Evolutionary conservation across 495 filamentous ascomycete genomes (phyloP).

Genomic region (Bryoglossum gracile): DNA sequence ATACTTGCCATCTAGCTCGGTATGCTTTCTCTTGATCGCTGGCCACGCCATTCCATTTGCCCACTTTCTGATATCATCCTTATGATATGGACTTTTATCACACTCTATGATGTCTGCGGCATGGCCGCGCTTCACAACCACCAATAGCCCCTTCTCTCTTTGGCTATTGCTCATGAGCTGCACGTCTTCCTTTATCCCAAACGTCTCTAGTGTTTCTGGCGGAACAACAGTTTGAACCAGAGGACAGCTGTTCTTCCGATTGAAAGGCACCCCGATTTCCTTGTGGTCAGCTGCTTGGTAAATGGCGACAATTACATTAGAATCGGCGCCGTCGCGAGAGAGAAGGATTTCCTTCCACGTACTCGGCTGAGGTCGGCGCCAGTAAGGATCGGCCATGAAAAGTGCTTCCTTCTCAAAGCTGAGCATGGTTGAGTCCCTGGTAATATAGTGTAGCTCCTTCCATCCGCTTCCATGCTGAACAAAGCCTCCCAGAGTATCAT

Average conservation of each 20-base stretch:
- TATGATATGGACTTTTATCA: conserved; percentile 12
- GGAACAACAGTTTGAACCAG: no score
- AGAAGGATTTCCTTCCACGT: conserved; percentile 13
- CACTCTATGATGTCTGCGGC: conserved; percentile 14
- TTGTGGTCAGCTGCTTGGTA: no score
- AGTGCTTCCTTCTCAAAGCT: conserved; percentile 9
- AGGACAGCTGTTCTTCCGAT: no score
- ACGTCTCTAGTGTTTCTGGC: not conserved
- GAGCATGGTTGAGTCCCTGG: conserved; percentile 21
- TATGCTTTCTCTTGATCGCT: no score
- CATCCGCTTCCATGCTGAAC: conserved; percentile 23
- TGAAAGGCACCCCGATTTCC: no score
- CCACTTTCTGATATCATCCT: conserved; percentile 20
- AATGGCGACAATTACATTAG: conserved; percentile 12
- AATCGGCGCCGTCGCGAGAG: conserved; percentile 13
- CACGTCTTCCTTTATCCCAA: conserved; percentile 1
- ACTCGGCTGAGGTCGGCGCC: conserved; percentile 18
- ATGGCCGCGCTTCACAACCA: conserved; percentile 23
- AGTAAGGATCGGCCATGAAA: conserved; percentile 9
- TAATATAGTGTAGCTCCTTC: conserved; percentile 23
- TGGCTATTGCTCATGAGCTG: not conserved
- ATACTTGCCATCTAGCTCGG: no score
- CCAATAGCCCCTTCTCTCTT: conserved; percentile 18
- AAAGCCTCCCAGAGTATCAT: conserved; percentile 24
- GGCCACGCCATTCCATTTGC: no score